These are phyloP conservation scores for Passiflora organensis DNA, from an alignment of 345 rosid species.

Conservation along the genomic window DNA sequence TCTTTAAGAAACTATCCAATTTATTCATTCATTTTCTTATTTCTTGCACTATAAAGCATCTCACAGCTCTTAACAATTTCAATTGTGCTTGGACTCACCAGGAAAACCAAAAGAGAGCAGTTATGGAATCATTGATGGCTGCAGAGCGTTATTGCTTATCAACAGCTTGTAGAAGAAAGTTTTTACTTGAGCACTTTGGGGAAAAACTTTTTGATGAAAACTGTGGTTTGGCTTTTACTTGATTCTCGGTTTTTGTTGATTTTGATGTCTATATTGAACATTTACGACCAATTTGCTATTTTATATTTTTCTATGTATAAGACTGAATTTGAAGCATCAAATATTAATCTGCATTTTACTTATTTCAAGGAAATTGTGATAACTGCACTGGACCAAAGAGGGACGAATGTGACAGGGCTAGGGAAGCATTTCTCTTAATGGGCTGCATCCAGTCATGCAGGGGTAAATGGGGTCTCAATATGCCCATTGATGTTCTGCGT, in stretches of 20 bases:
- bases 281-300: not conserved
- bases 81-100: conserved; percentile 15
- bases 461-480: conserved; percentile 44
- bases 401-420: conserved; percentile 41
- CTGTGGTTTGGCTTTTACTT: conserved; percentile 32
- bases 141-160: conserved; percentile 35
- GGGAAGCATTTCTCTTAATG: conserved; percentile 40
- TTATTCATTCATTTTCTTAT: conserved; percentile 1
- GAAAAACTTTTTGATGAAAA: conserved; percentile 29
- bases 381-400: conserved; percentile 30
- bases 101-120: conserved; percentile 37
- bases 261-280: not conserved
- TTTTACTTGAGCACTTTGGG: conserved; percentile 43
- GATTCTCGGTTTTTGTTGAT: not conserved
- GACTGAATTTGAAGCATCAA: not conserved
- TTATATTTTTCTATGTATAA: not conserved
- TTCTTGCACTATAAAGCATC: not conserved
- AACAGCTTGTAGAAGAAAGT: conserved; percentile 46
- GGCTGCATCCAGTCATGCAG: conserved; percentile 33
- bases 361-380: conserved; percentile 44
- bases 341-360: conserved; percentile 3
- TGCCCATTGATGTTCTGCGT: conserved; percentile 45
- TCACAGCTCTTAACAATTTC: conserved; percentile 8
- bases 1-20: conserved; percentile 1
- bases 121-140: conserved; percentile 34